Evolutionary conservation across 371 early-diverging fungal genomes (phyloP).

Genomic region (Blyttiomyces sp.): DNA sequence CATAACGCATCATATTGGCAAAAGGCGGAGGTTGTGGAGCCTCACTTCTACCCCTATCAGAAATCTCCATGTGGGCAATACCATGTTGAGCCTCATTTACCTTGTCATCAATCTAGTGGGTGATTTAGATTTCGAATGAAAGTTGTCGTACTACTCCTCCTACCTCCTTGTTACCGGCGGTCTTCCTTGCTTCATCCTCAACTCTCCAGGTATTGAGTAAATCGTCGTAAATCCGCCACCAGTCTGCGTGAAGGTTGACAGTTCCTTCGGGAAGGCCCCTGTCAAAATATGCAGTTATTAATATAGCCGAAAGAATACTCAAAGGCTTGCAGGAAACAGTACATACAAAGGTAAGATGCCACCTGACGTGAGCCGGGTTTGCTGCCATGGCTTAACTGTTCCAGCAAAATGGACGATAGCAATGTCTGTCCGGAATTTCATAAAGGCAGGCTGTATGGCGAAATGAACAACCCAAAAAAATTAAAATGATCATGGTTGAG

Average conservation of each 20-base stretch:
- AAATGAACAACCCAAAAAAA: too few relatives aligned
- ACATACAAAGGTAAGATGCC: constrained; percentile 21
- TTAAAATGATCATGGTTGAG: too few relatives aligned
- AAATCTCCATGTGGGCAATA: neutral
- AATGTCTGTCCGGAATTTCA: constrained; percentile 61
- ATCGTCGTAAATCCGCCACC: constrained; percentile 30
- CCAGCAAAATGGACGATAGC: constrained; percentile 90
- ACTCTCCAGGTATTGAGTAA: neutral
- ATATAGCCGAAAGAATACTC: neutral
- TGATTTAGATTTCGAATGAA: neutral
- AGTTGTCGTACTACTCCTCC: neutral
- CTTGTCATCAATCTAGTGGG: neutral
- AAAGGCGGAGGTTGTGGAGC: neutral
- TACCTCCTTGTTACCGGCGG: neutral
- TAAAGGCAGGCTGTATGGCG: constrained; percentile 50
- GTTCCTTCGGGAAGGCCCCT: constrained; percentile 15
- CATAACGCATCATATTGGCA: neutral
- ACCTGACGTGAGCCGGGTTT: constrained; percentile 29
- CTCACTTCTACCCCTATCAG: neutral
- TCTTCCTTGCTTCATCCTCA: constrained; percentile 8
- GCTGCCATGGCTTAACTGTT: constrained; percentile 81
- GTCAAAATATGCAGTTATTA: neutral
- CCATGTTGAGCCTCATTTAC: neutral
- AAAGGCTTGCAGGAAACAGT: neutral
- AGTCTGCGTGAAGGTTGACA: constrained; percentile 8